Base-by-base conservation (phyloP, 2,329 filamentous ascomycete species). In the Ceratocystis eucalypticola region DNA sequence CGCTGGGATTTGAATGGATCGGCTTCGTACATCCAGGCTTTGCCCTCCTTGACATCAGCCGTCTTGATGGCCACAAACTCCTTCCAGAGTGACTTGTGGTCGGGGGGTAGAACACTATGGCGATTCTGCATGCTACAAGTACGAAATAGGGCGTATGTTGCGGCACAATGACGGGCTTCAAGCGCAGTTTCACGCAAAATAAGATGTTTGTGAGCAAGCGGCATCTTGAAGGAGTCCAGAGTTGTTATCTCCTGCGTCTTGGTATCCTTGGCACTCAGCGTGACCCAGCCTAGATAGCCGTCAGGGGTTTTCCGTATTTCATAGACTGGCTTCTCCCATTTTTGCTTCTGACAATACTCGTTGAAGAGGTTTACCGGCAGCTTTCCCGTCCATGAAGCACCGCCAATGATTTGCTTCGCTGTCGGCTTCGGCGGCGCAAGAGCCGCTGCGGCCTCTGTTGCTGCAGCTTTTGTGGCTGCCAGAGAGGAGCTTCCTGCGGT, bases 301-400 rank as follows among this genome's bases (percentile, higher is more conserved):
- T 88, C 87, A 12, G 83, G 79, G 30, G 83, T 84, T 80, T 88
- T 90, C 70, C 80, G 83, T 80, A 91, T 90, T 70, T 88, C 88
- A 75, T 96, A 99, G 69, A 96, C 92, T 1, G 93, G 93, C 74
- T 87, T 93, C 70, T 91, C 89, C 94, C 94, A 99, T 74, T 90
- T 91, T 75, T 96, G 89, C 75, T 93, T 95, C 77, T 96, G 91
- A 72, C 92, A 96, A 76, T 96, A 89, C 79, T 97, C 94, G 45
- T 89, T 90, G 69, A 97, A 83, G 72, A 97, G 82, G 74, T 96
- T 96, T 70, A 96, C 89, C 1, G 94, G 94, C 41, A 99, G 79
- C 75, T 99, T 99, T 50, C 94, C 94, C 0, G 94, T 99, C 94
- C 94, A 99, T 71, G 91, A 96, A 67, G 91, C 85, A 62, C 94